phyloP scores from a whole-genome alignment of 169 alveolate species.

The Eimeria sp. region DNA sequence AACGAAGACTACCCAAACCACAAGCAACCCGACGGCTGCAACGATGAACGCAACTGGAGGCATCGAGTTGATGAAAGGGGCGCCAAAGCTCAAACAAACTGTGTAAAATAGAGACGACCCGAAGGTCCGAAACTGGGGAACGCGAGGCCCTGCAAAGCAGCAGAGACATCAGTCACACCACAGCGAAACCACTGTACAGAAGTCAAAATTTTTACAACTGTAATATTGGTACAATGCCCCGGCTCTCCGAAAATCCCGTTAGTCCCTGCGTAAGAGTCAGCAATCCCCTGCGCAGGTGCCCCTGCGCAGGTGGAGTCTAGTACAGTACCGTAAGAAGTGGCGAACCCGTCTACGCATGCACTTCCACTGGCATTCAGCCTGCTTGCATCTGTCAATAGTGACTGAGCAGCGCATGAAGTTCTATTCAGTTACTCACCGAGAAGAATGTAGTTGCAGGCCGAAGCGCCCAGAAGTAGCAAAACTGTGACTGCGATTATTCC shows the following conservation, averaged over 20 bases:
- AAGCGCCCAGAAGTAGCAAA: conserved; percentile 40
- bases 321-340: background rate
- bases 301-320: background rate
- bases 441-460: conserved; percentile 64
- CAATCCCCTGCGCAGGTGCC: background rate
- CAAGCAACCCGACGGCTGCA: conserved; percentile 13
- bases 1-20: conserved; percentile 57
- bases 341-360: background rate
- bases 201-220: background rate
- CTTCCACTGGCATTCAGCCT: background rate
- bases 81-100: conserved; percentile 52
- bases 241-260: too few relatives aligned
- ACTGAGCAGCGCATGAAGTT: background rate
- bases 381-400: background rate
- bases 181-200: background rate
- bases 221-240: background rate
- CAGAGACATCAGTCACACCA: background rate
- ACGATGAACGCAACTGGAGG: conserved; percentile 70
- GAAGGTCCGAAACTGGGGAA: conserved; percentile 46
- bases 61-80: conserved; percentile 63
- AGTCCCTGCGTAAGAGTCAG: background rate
- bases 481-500: conserved; percentile 30
- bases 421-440: conserved; percentile 15
- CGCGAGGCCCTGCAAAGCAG: conserved; percentile 59
- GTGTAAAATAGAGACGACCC: conserved; percentile 47